Evolutionary conservation across 2,329 filamentous ascomycete genomes (phyloP).

Genomic region (Mycocentrospora acerina): DNA sequence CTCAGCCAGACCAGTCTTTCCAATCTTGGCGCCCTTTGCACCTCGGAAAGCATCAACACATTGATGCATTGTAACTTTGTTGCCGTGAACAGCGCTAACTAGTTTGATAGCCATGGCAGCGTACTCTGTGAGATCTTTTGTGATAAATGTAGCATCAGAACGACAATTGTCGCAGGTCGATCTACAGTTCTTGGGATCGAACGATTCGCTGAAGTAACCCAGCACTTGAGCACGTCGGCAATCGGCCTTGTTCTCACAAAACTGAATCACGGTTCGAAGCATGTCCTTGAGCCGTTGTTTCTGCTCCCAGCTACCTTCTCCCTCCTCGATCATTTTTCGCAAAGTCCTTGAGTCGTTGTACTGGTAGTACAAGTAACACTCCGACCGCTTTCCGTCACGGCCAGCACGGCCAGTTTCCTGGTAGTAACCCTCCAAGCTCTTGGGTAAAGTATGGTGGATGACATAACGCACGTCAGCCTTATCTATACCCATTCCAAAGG

Average conservation of each 20-base stretch:
- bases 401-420: slow-evolving; percentile 96
- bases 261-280: slow-evolving; percentile 81
- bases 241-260: slow-evolving; percentile 84
- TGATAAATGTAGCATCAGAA: slow-evolving; percentile 68
- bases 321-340: slow-evolving; percentile 79
- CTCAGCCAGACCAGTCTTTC: slow-evolving; percentile 56
- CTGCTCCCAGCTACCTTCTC: slow-evolving; percentile 73
- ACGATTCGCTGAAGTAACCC: slow-evolving; percentile 90
- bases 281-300: slow-evolving; percentile 83
- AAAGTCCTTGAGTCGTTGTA: slow-evolving; percentile 75
- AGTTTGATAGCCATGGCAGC: slow-evolving; percentile 71
- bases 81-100: slow-evolving; percentile 58
- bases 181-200: slow-evolving; percentile 70
- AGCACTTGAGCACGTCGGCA: slow-evolving; percentile 88
- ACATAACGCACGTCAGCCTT: slow-evolving; percentile 96
- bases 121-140: slow-evolving; percentile 73
- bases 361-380: slow-evolving; percentile 87
- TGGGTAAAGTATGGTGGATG: slow-evolving; percentile 88
- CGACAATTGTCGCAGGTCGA: slow-evolving; percentile 87
- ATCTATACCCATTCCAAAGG: slow-evolving; percentile 99
- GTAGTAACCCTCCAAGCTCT: slow-evolving; percentile 96
- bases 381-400: slow-evolving; percentile 81
- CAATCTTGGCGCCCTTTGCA: slow-evolving; percentile 61
- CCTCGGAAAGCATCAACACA: slow-evolving; percentile 85
- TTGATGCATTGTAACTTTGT: slow-evolving; percentile 66